Conservation (phyloP, 228 moss, liverwort and hornwort species). For the Sphagnum magellanicum region DNA sequence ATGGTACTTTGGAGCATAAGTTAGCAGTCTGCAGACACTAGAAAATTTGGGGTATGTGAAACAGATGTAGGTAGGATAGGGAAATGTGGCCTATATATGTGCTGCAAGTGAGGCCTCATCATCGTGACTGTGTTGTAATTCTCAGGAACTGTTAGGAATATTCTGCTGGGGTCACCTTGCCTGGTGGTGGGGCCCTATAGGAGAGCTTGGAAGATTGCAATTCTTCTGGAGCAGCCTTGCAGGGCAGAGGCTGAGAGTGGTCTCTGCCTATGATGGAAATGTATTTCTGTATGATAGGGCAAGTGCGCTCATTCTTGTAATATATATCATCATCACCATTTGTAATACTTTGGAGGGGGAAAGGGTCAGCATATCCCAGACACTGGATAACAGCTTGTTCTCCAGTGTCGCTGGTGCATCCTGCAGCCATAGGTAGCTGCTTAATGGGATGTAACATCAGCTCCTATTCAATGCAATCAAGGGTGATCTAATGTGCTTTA, state of each 20-base stretch:
- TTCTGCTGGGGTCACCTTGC: not conserved
- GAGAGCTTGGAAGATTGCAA: not conserved
- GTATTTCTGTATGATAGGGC: conserved; percentile 51
- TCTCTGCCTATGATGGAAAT: conserved; percentile 11
- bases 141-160: not conserved
- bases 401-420: conserved; percentile 49
- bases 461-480: conserved; percentile 56
- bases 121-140: not conserved
- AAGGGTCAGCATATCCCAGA: conserved; percentile 17
- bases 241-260: not conserved
- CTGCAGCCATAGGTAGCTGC: conserved; percentile 42
- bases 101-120: not conserved
- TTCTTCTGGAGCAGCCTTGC: not conserved
- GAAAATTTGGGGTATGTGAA: conserved; percentile 31
- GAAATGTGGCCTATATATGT: conserved; percentile 9
- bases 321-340: conserved; percentile 43
- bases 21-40: conserved; percentile 1
- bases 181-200: too few species aligned
- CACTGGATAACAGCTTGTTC: conserved; percentile 69
- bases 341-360: conserved; percentile 18
- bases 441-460: conserved; percentile 55
- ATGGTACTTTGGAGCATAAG: conserved; percentile 89
- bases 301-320: conserved; percentile 66
- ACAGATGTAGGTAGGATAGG: conserved; percentile 59
- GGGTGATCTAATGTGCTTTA: conserved; percentile 6